Evolutionary conservation across 306 rosid species (phyloP).

Genomic region (Fragaria ananassa): DNA sequence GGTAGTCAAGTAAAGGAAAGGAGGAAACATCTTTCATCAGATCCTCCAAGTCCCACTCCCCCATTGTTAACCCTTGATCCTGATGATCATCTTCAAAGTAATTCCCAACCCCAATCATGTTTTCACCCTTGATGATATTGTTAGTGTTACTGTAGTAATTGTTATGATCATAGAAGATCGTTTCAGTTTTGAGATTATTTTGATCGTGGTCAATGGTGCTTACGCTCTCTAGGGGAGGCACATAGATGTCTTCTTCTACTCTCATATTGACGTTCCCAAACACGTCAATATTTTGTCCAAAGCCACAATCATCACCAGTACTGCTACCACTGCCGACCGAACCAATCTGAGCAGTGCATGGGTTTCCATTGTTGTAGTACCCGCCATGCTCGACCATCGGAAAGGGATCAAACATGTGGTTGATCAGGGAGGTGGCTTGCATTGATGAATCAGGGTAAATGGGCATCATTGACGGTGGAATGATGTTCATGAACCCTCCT

Average conservation of each 20-base stretch:
- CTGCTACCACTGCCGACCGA: background rate
- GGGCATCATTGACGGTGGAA: conserved; percentile 35
- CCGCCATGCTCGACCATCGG: conserved; percentile 39
- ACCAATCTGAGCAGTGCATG: conserved; percentile 38
- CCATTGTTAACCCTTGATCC: conserved; percentile 48
- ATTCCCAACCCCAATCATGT: conserved; percentile 43
- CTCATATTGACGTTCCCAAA: conserved; percentile 39
- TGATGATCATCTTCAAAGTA: conserved; percentile 57
- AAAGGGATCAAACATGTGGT: conserved; percentile 46
- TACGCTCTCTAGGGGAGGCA: conserved; percentile 66
- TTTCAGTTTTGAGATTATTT: conserved; percentile 40
- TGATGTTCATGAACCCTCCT: conserved; percentile 11
- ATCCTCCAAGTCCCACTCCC: conserved; percentile 87
- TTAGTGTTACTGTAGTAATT: conserved; percentile 23
- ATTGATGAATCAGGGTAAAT: conserved; percentile 41
- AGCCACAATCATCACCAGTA: conserved; percentile 18
- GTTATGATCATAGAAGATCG: conserved; percentile 20
- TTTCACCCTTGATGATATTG: conserved; percentile 36
- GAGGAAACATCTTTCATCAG: conserved; percentile 85
- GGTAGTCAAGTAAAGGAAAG: conserved; percentile 65
- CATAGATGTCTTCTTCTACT: conserved; percentile 44
- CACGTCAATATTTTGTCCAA: conserved; percentile 32
- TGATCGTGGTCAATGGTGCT: conserved; percentile 28
- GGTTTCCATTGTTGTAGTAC: conserved; percentile 32
- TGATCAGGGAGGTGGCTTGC: conserved; percentile 33